Percentiles rank a stretch among this genome's conserved stretches.
Conservation (phyloP, 352 stramenopile species). For the Aphanomyces cochlioides region DNA sequence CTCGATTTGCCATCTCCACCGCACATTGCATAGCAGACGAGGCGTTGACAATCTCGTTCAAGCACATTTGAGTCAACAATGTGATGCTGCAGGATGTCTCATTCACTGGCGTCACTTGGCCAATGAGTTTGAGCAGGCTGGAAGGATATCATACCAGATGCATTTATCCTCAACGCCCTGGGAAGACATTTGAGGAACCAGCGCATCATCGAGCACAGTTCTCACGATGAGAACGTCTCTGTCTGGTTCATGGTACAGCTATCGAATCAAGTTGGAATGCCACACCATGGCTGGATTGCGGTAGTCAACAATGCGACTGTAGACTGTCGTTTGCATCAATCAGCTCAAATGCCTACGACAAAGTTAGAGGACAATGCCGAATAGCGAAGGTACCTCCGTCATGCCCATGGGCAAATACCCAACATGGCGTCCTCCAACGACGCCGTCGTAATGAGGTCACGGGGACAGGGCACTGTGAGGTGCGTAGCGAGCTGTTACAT, state of each 20-base stretch:
- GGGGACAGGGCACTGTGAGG: neutral
- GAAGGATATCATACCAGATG: neutral
- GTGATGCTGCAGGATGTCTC: neutral
- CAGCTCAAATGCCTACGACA: neutral
- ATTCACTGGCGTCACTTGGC: no score
- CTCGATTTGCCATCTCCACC: no score
- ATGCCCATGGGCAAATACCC: neutral
- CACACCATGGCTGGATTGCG: neutral
- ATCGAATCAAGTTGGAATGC: conserved; percentile 14
- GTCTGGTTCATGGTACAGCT: neutral
- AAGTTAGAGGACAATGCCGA: neutral
- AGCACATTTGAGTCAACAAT: neutral
- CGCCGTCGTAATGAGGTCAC: neutral
- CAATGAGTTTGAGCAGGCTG: neutral
- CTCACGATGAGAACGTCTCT: neutral
- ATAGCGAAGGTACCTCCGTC: neutral
- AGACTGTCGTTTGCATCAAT: conserved; percentile 2
- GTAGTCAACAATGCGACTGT: neutral
- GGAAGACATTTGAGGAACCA: neutral
- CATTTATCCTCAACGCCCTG: neutral
- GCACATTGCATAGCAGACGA: no score
- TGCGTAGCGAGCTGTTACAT: conserved; percentile 14
- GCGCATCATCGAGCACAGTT: conserved; percentile 2
- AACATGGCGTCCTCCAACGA: neutral
- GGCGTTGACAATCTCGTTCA: no score